Percentiles rank a stretch among this genome's conserved stretches.
phyloP scores from a whole-genome alignment of 352 stramenopile species.

The Phytophthora crassamura region DNA sequence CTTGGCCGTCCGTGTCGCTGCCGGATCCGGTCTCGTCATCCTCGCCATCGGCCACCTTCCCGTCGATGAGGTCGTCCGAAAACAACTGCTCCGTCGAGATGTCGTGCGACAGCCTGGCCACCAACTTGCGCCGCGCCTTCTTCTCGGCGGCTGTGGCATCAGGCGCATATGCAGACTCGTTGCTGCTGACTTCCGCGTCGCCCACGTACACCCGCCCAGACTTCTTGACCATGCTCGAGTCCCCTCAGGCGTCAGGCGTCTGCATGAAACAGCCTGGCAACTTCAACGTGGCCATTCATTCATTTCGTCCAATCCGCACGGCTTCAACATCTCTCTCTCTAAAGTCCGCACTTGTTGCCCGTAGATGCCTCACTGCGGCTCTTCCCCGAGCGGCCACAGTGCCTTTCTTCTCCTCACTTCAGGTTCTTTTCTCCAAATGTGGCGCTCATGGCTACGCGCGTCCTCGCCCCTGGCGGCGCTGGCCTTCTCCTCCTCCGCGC shows the following conservation, averaged over 20 bases:
- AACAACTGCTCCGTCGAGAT: slow-evolving; percentile 78
- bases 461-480: slow-evolving; percentile 12
- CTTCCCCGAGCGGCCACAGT: no score
- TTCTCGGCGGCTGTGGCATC: slow-evolving; percentile 18
- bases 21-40: slow-evolving; percentile 52
- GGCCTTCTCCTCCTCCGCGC: not conserved
- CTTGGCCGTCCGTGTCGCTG: slow-evolving; percentile 31
- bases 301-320: no score
- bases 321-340: no score
- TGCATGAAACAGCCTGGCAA: not conserved
- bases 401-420: no score
- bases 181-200: not conserved
- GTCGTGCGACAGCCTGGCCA: slow-evolving; percentile 55
- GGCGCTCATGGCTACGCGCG: slow-evolving; percentile 5
- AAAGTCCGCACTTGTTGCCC: not conserved
- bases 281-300: not conserved
- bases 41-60: slow-evolving; percentile 61
- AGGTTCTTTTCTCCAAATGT: no score
- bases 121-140: slow-evolving; percentile 25
- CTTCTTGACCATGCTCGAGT: slow-evolving; percentile 24
- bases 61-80: slow-evolving; percentile 65
- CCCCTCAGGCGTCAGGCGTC: no score
- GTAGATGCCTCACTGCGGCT: not conserved
- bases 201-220: slow-evolving; percentile 32
- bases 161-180: not conserved